Base-by-base conservation (phyloP, 2,329 filamentous ascomycete genomes). In the Cylindrodendrum hubeiense region DNA sequence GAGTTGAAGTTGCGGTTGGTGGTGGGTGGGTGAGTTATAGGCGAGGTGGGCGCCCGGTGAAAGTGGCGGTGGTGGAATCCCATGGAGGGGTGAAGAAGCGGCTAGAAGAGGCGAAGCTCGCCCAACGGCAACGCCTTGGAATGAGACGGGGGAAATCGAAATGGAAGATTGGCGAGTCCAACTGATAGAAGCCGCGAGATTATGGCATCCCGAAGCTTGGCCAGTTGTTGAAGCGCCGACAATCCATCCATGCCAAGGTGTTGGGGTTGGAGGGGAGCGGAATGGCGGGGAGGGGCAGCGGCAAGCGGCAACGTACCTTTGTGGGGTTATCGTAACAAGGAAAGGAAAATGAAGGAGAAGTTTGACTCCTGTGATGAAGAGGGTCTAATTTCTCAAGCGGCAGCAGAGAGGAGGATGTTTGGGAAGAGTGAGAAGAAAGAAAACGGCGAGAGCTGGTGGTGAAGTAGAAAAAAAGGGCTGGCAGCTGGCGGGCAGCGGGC, bases 381-480 rank as follows among this genome's bases (percentile, higher is more conserved):
- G 65, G 67, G 66, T 70, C 73, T 69, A 30, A 43, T 21, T 65
- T 73, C 67, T 66, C 69, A 62, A 71, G 60, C 68, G 66, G 70
- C 69, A 68, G 55, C 66, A 60, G 59, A 68, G 57, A 72, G 65
- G 63, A 67, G 67, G 53, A 64, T 70, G 64, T 64, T 73, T 60
- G 59, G 43, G 22, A 65, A 64, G 67, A 67, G 65, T 63, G 66
- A 58, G 63, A 67, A 65, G 50, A 71, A 62, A 67, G 67, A 67
- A 60, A 67, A 67, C 68, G 70, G 71, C 71, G 59, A 68, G 70
- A 72, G 71, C 67, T 67, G 69, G 68, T 65, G 69, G 64, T 69
- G 57, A 73, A 65, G 58, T 71, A 79, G 79, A 79, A 81, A 81
- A 79, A 78, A 79, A 78, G 76, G 68, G 71, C 71, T 64, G 68